Conservation (phyloP, 371 early-diverging fungal genomes). For the Ecytonucleospora hepatopenaei region DNA sequence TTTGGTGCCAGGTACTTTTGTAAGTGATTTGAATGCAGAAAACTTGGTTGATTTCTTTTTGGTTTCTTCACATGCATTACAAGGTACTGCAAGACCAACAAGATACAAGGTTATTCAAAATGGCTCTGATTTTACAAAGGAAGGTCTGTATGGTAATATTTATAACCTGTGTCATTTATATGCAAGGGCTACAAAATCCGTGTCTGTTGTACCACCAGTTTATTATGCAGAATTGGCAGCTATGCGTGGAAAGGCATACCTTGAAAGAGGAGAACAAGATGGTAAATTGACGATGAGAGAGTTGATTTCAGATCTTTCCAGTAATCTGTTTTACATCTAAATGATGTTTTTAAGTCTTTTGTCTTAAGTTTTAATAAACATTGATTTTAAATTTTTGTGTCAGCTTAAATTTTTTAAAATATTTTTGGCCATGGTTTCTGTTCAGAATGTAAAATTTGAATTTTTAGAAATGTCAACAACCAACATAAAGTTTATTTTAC, state of each 20-base stretch:
- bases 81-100: conserved; percentile 77
- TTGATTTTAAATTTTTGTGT: too few species aligned
- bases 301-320: neutral
- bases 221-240: conserved; percentile 77
- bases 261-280: conserved; percentile 8
- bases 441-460: conserved; percentile 11
- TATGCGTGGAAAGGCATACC: conserved; percentile 37
- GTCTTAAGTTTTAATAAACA: too few species aligned
- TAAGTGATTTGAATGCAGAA: conserved; percentile 36
- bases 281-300: conserved; percentile 11
- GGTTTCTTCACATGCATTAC: conserved; percentile 71
- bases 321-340: conserved; percentile 37
- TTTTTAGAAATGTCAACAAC: conserved; percentile 17
- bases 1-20: conserved; percentile 72
- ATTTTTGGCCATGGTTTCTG: too few species aligned
- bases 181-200: conserved; percentile 68
- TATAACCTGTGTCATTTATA: conserved; percentile 74
- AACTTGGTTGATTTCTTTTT: conserved; percentile 74
- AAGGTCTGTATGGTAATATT: conserved; percentile 66
- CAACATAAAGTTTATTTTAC: conserved; percentile 58
- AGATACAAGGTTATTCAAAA: conserved; percentile 72
- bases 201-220: conserved; percentile 67
- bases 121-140: conserved; percentile 67
- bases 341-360: too few species aligned
- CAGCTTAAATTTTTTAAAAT: too few species aligned